Evolutionary conservation across 495 filamentous ascomycete species (phyloP), one percentile per base, ranked within the genome.

Genomic region (Xylaria venustula): DNA sequence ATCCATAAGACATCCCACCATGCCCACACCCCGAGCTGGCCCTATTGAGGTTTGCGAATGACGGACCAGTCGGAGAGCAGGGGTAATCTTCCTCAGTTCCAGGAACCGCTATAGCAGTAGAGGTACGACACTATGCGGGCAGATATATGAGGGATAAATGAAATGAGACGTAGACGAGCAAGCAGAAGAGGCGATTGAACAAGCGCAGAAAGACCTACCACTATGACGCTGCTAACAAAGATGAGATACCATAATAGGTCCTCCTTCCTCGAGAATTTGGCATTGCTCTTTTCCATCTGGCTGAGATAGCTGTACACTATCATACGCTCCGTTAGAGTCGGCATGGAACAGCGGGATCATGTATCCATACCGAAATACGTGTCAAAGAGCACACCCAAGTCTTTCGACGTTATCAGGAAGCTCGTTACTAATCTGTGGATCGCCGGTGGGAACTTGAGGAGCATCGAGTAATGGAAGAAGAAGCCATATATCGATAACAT

Each of bases 71-170:
- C 79, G 82, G 77, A 83, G 82, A 85, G 85, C 84, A 88, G 86
- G 89, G 91, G 89, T 88, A 82, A 88, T 97, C 90, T 97, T 83
- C 93, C 93, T 96, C 92, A 81, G 78, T 88, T 91, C 84, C 90
- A 96, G 92, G 92, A 96, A 96, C 91, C 92, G 91, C 86, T 83
- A 86, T 90, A 93, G 90, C 72, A 77, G 75, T 73, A 65, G 70
- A 83, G 87, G 63, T 87, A 76, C 68, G 73, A 75, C 83, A 83
- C 92, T 92, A 90, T 85, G 85, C 92, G 93, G 91, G 93, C 92
- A 97, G 93, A 90, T 91, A 88, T 89, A 81, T 82, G 91, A 93
- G 89, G 90, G 88, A 72, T 32, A 46, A 47, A 23, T 51, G 42
- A 53, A 32, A 12, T 17, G 20, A 8, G 40, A 37, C 8, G 26